Percentiles rank a stretch among this genome's conserved stretches.
These are phyloP conservation scores for Ophiocordyceps camponoti-floridani DNA, from an alignment of 2,329 filamentous ascomycete species.

Conservation along the genomic window DNA sequence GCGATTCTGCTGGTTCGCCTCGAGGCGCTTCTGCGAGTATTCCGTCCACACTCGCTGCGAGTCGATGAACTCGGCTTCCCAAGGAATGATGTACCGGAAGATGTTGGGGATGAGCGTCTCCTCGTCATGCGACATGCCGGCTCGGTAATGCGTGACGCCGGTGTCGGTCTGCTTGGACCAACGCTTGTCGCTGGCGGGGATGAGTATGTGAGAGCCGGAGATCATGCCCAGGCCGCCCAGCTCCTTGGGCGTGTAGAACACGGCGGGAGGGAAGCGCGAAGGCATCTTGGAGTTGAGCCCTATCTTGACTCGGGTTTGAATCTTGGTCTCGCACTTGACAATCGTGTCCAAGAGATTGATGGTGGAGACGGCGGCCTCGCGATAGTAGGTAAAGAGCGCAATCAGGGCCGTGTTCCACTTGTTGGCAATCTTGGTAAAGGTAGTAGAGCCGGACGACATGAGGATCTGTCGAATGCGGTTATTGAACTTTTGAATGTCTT, in stretches of 20 bases:
- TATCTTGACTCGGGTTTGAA: slow-evolving; percentile 97
- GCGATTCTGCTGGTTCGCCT: slow-evolving; percentile 94
- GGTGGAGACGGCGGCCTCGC: slow-evolving; percentile 91
- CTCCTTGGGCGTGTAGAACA: slow-evolving; percentile 98
- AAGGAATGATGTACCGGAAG: slow-evolving; percentile 97
- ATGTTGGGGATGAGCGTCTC: slow-evolving; percentile 98
- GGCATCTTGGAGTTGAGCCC: slow-evolving; percentile 99
- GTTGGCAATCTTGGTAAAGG: slow-evolving; percentile 98
- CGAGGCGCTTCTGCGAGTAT: slow-evolving; percentile 92
- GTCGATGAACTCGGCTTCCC: slow-evolving; percentile 98
- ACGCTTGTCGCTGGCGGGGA: slow-evolving; percentile 91
- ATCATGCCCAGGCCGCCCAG: slow-evolving; percentile 97
- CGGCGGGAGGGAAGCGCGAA: slow-evolving; percentile 90
- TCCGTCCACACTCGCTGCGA: slow-evolving; percentile 98
- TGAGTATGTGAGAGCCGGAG: slow-evolving; percentile 92
- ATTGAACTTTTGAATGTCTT: slow-evolving; percentile 98
- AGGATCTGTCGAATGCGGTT: slow-evolving; percentile 96
- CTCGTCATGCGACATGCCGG: slow-evolving; percentile 96
- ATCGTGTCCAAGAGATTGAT: slow-evolving; percentile 90
- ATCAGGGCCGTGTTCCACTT: slow-evolving; percentile 99
- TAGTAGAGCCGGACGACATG: slow-evolving; percentile 98
- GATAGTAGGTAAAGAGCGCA: slow-evolving; percentile 94
- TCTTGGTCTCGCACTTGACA: slow-evolving; percentile 98
- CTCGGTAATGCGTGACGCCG: slow-evolving; percentile 89
- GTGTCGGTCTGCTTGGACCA: slow-evolving; percentile 98